Conservation (phyloP, 345 rosid genomes). For the Murraya paniculata region DNA sequence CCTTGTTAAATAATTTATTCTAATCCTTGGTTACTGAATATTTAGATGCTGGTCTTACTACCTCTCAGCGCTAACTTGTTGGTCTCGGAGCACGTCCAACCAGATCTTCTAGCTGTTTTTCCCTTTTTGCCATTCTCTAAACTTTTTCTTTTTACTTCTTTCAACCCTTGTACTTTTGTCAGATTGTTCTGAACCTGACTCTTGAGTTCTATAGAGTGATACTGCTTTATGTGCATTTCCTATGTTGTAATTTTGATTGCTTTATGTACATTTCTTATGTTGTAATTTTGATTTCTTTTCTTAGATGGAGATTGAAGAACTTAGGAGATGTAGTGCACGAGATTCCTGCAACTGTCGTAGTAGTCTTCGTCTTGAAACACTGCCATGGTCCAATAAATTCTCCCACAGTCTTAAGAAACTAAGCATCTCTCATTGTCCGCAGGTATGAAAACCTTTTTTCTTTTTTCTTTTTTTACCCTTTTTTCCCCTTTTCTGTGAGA, state of each 20-base stretch:
- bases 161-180: not conserved
- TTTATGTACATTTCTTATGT: not conserved
- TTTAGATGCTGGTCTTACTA: not conserved
- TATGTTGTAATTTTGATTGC: constrained; percentile 8
- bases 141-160: not conserved
- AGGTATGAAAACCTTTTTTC: constrained; percentile 40
- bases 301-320: constrained; percentile 51
- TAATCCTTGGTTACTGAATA: not conserved
- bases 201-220: not conserved
- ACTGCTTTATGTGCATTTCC: not conserved
- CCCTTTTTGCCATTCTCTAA: constrained; percentile 6
- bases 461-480: not conserved
- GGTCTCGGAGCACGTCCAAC: not conserved
- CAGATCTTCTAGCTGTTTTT: not conserved
- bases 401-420: constrained; percentile 56
- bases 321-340: constrained; percentile 47
- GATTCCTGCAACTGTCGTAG: constrained; percentile 65
- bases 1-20: not conserved
- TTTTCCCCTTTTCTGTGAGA: not conserved
- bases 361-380: constrained; percentile 34
- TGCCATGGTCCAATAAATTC: constrained; percentile 76
- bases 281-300: constrained; percentile 9
- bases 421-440: constrained; percentile 61
- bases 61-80: not conserved
- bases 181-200: not conserved